Conservation (phyloP, 2,329 filamentous ascomycete species). For the Fusarium odoratissimum region DNA sequence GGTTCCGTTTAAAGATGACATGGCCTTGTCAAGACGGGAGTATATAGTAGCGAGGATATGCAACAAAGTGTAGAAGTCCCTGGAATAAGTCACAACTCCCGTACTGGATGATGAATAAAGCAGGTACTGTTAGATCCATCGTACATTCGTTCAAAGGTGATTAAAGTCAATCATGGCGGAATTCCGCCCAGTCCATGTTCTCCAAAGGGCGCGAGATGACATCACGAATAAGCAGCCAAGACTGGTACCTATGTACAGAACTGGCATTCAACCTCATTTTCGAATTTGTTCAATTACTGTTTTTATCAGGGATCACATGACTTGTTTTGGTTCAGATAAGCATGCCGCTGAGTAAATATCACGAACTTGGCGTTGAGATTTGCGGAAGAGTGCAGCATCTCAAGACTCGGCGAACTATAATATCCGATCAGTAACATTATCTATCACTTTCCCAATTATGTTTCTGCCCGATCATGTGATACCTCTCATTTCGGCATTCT, state of each 20-base stretch:
- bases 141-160: not conserved
- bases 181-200: not conserved
- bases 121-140: not conserved
- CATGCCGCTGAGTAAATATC: not conserved
- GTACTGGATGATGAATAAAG: no score
- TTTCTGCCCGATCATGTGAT: not conserved
- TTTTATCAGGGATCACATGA: no score
- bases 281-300: no score
- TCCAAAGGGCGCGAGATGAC: not conserved
- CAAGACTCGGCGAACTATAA: not conserved
- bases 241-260: no score
- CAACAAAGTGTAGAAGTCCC: not conserved
- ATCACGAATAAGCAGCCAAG: not conserved
- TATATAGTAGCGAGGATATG: no score
- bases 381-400: not conserved
- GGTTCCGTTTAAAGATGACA: accelerated
- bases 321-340: no score
- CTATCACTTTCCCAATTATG: not conserved
- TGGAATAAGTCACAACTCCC: accelerated
- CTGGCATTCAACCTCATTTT: no score
- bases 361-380: not conserved
- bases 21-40: not conserved
- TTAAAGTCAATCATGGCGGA: accelerated
- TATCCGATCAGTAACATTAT: accelerated
- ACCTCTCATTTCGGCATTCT: not conserved